Conservation (phyloP, 1,139 yeast species). For the Pichia sp. region DNA sequence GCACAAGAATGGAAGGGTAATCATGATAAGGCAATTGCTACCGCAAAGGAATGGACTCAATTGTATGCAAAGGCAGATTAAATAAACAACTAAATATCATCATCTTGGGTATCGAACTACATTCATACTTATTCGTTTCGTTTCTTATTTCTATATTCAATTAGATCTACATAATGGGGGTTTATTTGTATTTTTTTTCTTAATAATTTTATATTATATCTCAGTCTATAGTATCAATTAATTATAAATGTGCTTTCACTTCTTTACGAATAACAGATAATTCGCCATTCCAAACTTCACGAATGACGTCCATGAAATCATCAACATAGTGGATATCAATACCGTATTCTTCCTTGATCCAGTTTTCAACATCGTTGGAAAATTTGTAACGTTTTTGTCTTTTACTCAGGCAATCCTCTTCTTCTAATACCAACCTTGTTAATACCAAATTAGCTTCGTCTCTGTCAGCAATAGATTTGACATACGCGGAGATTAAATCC, state of each 20-base stretch:
- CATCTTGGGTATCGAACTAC: too few species aligned
- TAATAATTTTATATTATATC: background rate
- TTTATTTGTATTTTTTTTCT: too few species aligned
- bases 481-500: conserved; percentile 57
- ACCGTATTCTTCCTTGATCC: conserved; percentile 50
- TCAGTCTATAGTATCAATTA: background rate
- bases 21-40: conserved; percentile 73
- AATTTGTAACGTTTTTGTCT: conserved; percentile 24
- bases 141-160: too few species aligned
- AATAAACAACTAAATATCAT: background rate
- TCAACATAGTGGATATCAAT: conserved; percentile 63
- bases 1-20: conserved; percentile 96
- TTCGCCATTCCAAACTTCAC: conserved; percentile 61
- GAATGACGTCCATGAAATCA: conserved; percentile 76
- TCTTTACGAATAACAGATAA: conserved; percentile 19
- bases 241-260: conserved; percentile 10
- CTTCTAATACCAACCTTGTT: conserved; percentile 27
- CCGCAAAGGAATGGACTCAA: conserved; percentile 87
- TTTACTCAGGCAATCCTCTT: conserved; percentile 23
- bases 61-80: conserved; percentile 41
- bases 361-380: conserved; percentile 44
- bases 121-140: too few species aligned
- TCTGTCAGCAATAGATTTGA: conserved; percentile 28
- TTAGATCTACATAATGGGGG: too few species aligned
- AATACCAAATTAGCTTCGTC: conserved; percentile 28